A percentile compares a stretch with the other conserved stretches of the same genome.
These are phyloP conservation scores for Tirmania nivea DNA, from an alignment of 495 filamentous ascomycete species.

Conservation along the genomic window DNA sequence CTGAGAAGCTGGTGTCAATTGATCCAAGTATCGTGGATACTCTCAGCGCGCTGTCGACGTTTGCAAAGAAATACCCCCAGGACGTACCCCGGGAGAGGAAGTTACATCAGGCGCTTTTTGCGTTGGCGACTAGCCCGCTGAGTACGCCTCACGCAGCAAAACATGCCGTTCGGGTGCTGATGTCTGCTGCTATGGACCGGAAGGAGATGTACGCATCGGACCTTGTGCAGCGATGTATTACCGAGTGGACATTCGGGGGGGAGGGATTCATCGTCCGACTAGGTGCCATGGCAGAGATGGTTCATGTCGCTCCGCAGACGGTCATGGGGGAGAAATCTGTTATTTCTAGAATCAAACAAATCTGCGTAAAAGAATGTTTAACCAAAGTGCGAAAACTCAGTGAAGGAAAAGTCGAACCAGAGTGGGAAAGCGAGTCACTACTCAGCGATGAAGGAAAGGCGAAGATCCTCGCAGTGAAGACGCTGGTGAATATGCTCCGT, in stretches of 20 bases:
- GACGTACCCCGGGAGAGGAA: slow-evolving; percentile 73
- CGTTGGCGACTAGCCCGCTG: slow-evolving; percentile 48
- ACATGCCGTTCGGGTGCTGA: slow-evolving; percentile 74
- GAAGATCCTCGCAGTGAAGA: slow-evolving; percentile 73
- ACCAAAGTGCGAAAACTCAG: slow-evolving; percentile 39
- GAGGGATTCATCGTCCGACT: slow-evolving; percentile 66
- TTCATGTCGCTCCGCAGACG: slow-evolving; percentile 50
- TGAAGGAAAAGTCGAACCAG: slow-evolving; percentile 27
- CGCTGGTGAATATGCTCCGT: slow-evolving; percentile 68
- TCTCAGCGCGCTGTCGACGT: slow-evolving; percentile 76
- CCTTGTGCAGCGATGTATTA: slow-evolving; percentile 48
- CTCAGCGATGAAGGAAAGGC: slow-evolving; percentile 62
- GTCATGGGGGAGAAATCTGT: slow-evolving; percentile 36
- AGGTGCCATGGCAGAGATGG: slow-evolving; percentile 62
- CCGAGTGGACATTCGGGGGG: slow-evolving; percentile 54
- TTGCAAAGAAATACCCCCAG: slow-evolving; percentile 60
- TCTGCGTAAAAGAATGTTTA: slow-evolving; percentile 55
- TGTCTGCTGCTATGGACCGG: slow-evolving; percentile 48
- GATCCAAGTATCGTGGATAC: slow-evolving; percentile 57
- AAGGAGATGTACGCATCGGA: slow-evolving; percentile 78
- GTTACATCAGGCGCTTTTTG: slow-evolving; percentile 56
- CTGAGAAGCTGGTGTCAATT: slow-evolving; percentile 35
- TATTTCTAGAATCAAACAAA: slow-evolving; percentile 50
- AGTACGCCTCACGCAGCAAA: slow-evolving; percentile 67
- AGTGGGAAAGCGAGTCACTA: slow-evolving; percentile 46